Evolutionary conservation across 148 eudicot genomes (phyloP).

Genomic region (Chenopodium berlandieri): DNA sequence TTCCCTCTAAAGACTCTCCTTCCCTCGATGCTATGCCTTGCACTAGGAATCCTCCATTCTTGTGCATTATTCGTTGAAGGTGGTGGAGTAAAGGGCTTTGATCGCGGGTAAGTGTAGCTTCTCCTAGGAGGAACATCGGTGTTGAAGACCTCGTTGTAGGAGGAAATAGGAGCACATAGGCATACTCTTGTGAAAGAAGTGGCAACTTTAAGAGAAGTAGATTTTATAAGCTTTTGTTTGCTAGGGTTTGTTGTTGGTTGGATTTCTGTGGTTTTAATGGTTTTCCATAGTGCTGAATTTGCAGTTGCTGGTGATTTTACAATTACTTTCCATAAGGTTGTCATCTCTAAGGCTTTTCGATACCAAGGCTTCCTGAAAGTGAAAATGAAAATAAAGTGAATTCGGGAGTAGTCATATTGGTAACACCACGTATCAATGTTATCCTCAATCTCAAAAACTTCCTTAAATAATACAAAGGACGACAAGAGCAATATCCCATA

Average conservation of each 20-base stretch:
- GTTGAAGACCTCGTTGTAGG: slow-evolving; percentile 72
- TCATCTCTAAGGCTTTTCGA: slow-evolving; percentile 73
- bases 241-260: slow-evolving; percentile 32
- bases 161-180: slow-evolving; percentile 85
- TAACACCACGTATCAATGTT: not conserved
- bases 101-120: slow-evolving; percentile 76
- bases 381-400: not conserved
- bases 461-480: too few relatives aligned
- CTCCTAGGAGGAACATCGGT: slow-evolving; percentile 67
- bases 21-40: slow-evolving; percentile 60
- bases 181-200: slow-evolving; percentile 82
- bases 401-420: not conserved
- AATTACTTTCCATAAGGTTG: slow-evolving; percentile 67
- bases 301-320: slow-evolving; percentile 46
- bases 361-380: slow-evolving; percentile 85
- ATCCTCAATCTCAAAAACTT: too few relatives aligned
- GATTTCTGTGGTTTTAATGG: slow-evolving; percentile 40
- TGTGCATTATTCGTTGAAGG: slow-evolving; percentile 19
- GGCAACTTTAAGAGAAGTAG: slow-evolving; percentile 74
- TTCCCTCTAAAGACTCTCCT: slow-evolving; percentile 80
- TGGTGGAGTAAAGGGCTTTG: slow-evolving; percentile 42
- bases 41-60: slow-evolving; percentile 43
- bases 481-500: too few relatives aligned
- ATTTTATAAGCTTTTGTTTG: slow-evolving; percentile 57
- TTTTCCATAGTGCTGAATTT: slow-evolving; percentile 47